Base-by-base conservation (phyloP, 208 protist species). In the Leishmania arabica region DNA sequence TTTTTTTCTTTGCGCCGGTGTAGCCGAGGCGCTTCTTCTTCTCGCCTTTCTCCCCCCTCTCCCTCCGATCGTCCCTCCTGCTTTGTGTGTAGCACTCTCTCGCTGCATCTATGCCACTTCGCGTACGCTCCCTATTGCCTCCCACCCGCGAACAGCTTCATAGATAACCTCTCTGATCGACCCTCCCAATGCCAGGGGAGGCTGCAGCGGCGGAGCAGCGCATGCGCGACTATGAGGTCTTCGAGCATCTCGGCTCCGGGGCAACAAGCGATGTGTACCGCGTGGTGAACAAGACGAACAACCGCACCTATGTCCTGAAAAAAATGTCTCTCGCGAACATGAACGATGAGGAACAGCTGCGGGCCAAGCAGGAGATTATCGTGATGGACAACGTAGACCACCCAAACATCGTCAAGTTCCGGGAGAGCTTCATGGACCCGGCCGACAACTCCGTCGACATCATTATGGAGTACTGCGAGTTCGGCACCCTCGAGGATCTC, bases 391-490 rank as follows among this genome's bases (percentile, higher is more conserved):
- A 88, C 76, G 92, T 96, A 24, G 86, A 98, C 83, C 94, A 97
- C 80, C 93, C 95, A 0, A 97, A 98, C 81, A 91, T 98, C 64
- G 95, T 98, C 11, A 89, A 95, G 64, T 98, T 97, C 75, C 86
- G 89, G 40, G 95, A 96, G 69, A 95, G 94, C 79, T 98, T 97
- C 84, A 85, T 86, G 40, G 85, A 88, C 62, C 83, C 77, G 7
- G 60, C 73, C 2, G 82, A 85, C 76, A 89, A 81, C 60, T 92
- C 92, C 27, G 90, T 97, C 19, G 91, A 95, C 81, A 98, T 98
- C 72, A 82, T 95, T 37, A 98, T 98, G 93, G 96, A 98, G 86
- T 91, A 91, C 84, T 98, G 96, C 83, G 94, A 93, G 75, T 87
- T 86, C 53, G 86, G 88, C 58, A 95, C 93, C 27, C 82, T 98